Evolutionary conservation across 31 red algal species (phyloP).

Genomic region (Porphyra umbilicalis): DNA sequence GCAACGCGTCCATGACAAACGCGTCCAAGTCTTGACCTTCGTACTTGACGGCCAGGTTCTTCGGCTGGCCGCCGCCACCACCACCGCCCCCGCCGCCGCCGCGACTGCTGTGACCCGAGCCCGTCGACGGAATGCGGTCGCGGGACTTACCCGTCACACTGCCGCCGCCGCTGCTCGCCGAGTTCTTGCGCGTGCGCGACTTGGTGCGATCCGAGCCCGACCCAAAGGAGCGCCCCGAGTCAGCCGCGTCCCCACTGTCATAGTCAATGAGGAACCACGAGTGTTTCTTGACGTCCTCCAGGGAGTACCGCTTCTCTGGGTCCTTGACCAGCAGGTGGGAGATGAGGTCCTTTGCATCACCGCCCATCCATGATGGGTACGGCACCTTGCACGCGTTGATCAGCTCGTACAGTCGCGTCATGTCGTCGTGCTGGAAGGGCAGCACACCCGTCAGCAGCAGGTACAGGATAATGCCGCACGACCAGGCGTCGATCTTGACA

Average conservation of each 20-base stretch:
- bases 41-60: constrained; percentile 34
- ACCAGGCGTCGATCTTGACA: constrained; percentile 89
- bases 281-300: constrained; percentile 72
- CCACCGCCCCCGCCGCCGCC: neutral
- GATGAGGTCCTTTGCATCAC: constrained; percentile 63
- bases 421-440: constrained; percentile 92
- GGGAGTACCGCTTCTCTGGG: constrained; percentile 55
- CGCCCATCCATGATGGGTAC: constrained; percentile 56
- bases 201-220: neutral
- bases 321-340: constrained; percentile 64
- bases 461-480: constrained; percentile 87
- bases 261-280: constrained; percentile 88
- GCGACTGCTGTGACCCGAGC: neutral
- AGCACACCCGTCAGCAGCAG: constrained; percentile 61
- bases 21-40: constrained; percentile 41
- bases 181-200: neutral
- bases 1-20: constrained; percentile 47
- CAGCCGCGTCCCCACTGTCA: constrained; percentile 26
- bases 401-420: constrained; percentile 53
- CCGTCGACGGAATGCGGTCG: neutral
- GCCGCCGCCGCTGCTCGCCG: neutral
- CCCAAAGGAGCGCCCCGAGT: neutral
- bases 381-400: constrained; percentile 66
- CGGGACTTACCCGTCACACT: neutral
- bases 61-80: neutral